Percentiles rank a stretch among this genome's conserved stretches.
phyloP scores from a whole-genome alignment of 768 basidiomycete species.

The Lepiota subincarnata region DNA sequence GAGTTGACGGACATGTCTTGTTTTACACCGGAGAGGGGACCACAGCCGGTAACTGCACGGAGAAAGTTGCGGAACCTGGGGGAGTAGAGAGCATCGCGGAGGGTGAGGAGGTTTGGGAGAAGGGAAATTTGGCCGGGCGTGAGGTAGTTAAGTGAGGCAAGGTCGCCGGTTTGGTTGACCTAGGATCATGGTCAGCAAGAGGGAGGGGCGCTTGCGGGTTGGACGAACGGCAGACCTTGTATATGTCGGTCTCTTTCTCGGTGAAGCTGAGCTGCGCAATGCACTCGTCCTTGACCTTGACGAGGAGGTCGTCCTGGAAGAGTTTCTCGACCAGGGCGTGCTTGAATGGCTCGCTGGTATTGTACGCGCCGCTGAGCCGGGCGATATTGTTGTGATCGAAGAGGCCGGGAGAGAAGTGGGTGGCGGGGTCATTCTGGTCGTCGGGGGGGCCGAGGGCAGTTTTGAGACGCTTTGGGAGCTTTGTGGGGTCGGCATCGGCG shows the following conservation, averaged over 20 bases:
- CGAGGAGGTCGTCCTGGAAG: slow-evolving; percentile 79
- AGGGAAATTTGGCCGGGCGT: slow-evolving; percentile 70
- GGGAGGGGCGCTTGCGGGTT: slow-evolving; percentile 6
- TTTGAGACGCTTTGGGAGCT: slow-evolving; percentile 25
- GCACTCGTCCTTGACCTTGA: slow-evolving; percentile 81
- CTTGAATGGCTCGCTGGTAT: slow-evolving; percentile 66
- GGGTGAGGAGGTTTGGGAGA: slow-evolving; percentile 72
- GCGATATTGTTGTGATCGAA: slow-evolving; percentile 57
- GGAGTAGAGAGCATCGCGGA: slow-evolving; percentile 93
- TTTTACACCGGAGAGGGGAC: slow-evolving; percentile 84
- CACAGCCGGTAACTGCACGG: slow-evolving; percentile 85
- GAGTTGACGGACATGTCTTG: slow-evolving; percentile 95
- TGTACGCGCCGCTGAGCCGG: slow-evolving; percentile 53
- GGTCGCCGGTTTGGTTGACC: slow-evolving; percentile 97
- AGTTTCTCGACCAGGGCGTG: slow-evolving; percentile 77
- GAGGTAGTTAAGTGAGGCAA: slow-evolving; percentile 89
- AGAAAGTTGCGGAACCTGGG: slow-evolving; percentile 76
- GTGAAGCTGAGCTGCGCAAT: slow-evolving; percentile 74
- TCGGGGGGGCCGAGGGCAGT: slow-evolving; percentile 19
- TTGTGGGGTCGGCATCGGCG: slow-evolving; percentile 14
- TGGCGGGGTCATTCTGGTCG: slow-evolving; percentile 27
- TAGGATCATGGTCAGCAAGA: slow-evolving; percentile 25
- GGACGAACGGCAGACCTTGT: slow-evolving; percentile 58
- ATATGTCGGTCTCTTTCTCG: slow-evolving; percentile 97
- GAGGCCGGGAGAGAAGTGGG: slow-evolving; percentile 48